phyloP scores from a whole-genome alignment of 2,329 filamentous ascomycete genomes.

The Pyrenochaeta sp. region DNA sequence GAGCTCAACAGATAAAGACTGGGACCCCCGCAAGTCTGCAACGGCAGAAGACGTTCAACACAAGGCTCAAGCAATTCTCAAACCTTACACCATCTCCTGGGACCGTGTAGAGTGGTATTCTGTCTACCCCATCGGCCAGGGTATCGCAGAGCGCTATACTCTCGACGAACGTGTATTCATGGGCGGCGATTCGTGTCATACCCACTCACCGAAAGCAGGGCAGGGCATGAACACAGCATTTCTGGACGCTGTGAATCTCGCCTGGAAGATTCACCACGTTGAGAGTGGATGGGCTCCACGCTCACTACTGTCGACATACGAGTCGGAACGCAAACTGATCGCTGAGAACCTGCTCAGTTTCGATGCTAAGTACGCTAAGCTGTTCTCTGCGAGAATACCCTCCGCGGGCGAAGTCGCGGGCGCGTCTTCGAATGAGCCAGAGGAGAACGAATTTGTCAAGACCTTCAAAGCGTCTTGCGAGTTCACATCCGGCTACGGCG shows the following conservation, averaged over 20 bases:
- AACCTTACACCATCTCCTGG: slow-evolving; percentile 69
- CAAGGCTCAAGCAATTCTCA: slow-evolving; percentile 65
- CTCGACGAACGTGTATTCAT: slow-evolving; percentile 72
- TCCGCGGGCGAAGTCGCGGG: slow-evolving; percentile 76
- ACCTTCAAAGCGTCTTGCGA: slow-evolving; percentile 92
- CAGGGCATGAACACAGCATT: slow-evolving; percentile 71
- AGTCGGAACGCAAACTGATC: slow-evolving; percentile 82
- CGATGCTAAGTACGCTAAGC: slow-evolving; percentile 86
- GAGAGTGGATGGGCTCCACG: slow-evolving; percentile 82
- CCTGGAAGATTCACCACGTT: slow-evolving; percentile 95
- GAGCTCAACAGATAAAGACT: slow-evolving; percentile 68
- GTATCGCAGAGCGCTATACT: slow-evolving; percentile 71
- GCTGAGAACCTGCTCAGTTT: slow-evolving; percentile 87
- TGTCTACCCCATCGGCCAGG: slow-evolving; percentile 71
- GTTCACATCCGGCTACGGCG: slow-evolving; percentile 91
- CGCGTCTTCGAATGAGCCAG: slow-evolving; percentile 55
- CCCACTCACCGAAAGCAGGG: slow-evolving; percentile 69
- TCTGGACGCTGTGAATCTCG: slow-evolving; percentile 79
- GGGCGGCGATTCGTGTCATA: slow-evolving; percentile 72
- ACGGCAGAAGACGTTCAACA: slow-evolving; percentile 67
- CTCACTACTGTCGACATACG: slow-evolving; percentile 81
- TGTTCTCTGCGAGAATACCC: slow-evolving; percentile 83
- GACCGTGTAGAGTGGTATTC: slow-evolving; percentile 73
- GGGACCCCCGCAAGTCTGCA: slow-evolving; percentile 67
- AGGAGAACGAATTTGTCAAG: slow-evolving; percentile 82